Conservation (phyloP, 306 rosid species). For the Malus orientalis region DNA sequence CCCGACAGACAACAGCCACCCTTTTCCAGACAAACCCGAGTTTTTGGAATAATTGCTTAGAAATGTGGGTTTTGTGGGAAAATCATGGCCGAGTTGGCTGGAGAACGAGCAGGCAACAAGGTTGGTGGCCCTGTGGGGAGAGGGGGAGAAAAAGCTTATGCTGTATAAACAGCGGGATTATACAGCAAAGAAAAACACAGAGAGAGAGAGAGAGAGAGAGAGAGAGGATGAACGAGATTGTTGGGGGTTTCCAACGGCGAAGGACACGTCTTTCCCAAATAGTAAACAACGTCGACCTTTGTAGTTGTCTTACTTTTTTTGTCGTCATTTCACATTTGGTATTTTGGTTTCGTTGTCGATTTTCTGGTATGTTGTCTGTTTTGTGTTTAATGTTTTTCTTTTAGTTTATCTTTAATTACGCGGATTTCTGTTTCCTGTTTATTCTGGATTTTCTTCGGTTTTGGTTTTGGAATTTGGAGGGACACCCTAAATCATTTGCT, state of each 20-base stretch:
- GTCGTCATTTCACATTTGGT: not conserved
- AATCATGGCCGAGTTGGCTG: constrained; percentile 22
- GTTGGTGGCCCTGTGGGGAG: constrained; percentile 5
- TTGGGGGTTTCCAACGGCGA: constrained; percentile 38
- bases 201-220: not conserved
- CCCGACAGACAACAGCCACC: not conserved
- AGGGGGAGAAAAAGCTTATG: constrained; percentile 9
- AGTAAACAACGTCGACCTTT: constrained; percentile 6
- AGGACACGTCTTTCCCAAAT: constrained; percentile 1
- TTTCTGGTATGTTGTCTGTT: not conserved
- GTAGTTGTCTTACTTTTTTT: not conserved
- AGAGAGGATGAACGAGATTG: constrained; percentile 1
- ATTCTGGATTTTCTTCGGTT: not conserved
- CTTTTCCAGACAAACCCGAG: constrained; percentile 2
- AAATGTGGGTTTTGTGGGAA: not conserved
- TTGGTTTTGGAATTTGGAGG: not conserved
- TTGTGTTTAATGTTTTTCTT: not conserved
- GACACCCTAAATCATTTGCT: not conserved
- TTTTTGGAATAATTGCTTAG: not conserved
- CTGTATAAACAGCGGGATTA: not conserved
- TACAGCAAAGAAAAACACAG: not conserved
- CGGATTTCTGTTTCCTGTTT: not conserved
- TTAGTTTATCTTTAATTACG: no score
- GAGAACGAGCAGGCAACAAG: not conserved
- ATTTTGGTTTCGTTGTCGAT: not conserved